Base-by-base conservation (phyloP, 345 rosid genomes). In the Euphorbia lathyris region DNA sequence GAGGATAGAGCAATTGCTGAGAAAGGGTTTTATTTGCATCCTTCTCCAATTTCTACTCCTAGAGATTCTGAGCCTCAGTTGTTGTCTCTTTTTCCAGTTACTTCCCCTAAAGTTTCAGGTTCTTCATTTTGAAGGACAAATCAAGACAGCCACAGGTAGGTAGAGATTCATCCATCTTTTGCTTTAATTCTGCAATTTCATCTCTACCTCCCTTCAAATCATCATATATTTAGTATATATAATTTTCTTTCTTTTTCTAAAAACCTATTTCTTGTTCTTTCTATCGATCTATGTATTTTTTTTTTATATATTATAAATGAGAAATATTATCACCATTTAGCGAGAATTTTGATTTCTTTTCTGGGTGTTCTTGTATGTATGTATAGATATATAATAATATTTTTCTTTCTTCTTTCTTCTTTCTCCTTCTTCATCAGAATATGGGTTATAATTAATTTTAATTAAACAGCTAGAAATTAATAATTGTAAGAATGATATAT, bases 121-220 rank as follows among this genome's bases (percentile, higher is more conserved):
- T 62, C 77, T 62, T 74, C 68, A 72, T 36, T 53, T 16, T 20
- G 1, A 70, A 72, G 76, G 68, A 45, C 58, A 14, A 50, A 50
- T 26, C 30, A 66, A 68, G 78, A 57, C 74, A 66, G 69, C 62
- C 73, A 48, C 38, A 62, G 59, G 52, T 59, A 73, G 72, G 42
- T 51, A 45, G 73, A 74, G 74, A 78, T 74, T 26, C 58, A n/a
- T 53, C 27, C 73, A 17, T 77, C 71, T 62, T 58, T 67, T 25
- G 77, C 34, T 79, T 67, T 73, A 77, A 78, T 74, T 83, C 83
- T 85, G 81, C 79, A 82, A 83, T 85, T 74, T 79, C 78, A 75
- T 79, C 72, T 68, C 74, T 74, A 74, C 73, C 65, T 67, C 38
- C 76, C 42, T 69, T 56, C 12, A 1, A 11, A 45, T 14, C 51